Percentiles rank a stretch among this genome's conserved stretches.
phyloP scores from a whole-genome alignment of 2,329 filamentous ascomycete genomes.

The Mollisiaceae sp. region DNA sequence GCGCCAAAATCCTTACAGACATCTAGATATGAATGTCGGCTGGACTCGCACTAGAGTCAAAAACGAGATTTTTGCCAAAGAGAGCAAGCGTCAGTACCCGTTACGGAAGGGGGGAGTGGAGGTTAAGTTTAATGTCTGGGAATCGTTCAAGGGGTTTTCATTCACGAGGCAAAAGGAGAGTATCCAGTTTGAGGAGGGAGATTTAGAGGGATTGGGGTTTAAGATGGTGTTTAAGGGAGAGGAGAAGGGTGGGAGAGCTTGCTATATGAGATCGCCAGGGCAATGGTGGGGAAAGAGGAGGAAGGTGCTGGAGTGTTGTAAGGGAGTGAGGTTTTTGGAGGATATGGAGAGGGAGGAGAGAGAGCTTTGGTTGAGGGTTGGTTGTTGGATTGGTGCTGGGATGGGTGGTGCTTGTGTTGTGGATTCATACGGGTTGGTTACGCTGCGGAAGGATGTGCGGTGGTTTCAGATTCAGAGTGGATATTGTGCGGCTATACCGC shows the following conservation, averaged over 20 bases:
- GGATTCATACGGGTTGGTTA: background rate
- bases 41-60: background rate
- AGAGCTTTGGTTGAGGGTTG: background rate
- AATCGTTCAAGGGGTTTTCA: conserved; percentile 21
- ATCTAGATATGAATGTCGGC: background rate
- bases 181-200: conserved; percentile 21
- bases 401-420: background rate
- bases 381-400: too few relatives aligned
- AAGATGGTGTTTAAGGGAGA: conserved; percentile 27
- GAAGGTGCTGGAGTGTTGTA: conserved; percentile 20
- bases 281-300: conserved; percentile 30
- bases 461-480: background rate
- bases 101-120: conserved; percentile 7
- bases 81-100: background rate
- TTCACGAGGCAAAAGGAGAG: conserved; percentile 25
- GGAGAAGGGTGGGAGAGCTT: conserved; percentile 6
- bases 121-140: conserved; percentile 15
- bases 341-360: conserved; percentile 15
- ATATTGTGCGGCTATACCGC: too few relatives aligned
- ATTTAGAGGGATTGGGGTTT: conserved; percentile 26
- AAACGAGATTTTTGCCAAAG: background rate
- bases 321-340: conserved; percentile 23
- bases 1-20: background rate
- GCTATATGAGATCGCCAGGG: conserved; percentile 25
- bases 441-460: background rate